These are phyloP conservation scores for Cystofilobasidium macerans DNA, from an alignment of 768 basidiomycete species.

Conservation along the genomic window DNA sequence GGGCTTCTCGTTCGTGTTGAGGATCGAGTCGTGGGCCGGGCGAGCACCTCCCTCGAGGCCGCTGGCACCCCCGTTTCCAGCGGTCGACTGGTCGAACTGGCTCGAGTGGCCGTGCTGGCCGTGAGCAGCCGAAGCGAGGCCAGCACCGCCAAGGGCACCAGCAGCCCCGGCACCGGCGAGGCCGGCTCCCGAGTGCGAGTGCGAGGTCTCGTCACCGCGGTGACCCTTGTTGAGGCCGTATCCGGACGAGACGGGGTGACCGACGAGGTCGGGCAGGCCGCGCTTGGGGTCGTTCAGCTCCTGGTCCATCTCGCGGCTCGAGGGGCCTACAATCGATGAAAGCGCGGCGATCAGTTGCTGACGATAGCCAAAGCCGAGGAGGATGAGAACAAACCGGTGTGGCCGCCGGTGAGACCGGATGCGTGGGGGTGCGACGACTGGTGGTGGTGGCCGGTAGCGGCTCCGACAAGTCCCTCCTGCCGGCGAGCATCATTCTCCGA, in stretches of 20 bases:
- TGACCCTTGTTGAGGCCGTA: not conserved
- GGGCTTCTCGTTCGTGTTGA: constrained; percentile 19
- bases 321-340: not conserved
- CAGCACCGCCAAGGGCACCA: not conserved
- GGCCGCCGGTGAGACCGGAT: not conserved
- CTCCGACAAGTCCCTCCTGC: constrained; percentile 3
- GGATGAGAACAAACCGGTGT: not conserved
- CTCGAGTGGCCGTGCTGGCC: too few relatives aligned
- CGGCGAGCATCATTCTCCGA: constrained; percentile 16
- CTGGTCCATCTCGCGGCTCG: not conserved
- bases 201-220: not conserved
- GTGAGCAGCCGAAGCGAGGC: too few relatives aligned
- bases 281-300: not conserved
- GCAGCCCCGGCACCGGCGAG: not conserved
- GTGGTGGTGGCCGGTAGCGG: not conserved
- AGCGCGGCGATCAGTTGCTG: not conserved
- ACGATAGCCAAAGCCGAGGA: too few relatives aligned
- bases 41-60: constrained; percentile 10
- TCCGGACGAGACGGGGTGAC: not conserved
- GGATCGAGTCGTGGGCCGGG: constrained; percentile 6
- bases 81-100: too few relatives aligned
- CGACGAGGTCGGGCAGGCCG: not conserved
- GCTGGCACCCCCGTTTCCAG: too few relatives aligned
- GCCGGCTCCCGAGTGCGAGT: not conserved
- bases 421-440: not conserved